A percentile compares a stretch with the other conserved stretches of the same genome.
phyloP scores from a whole-genome alignment of 257 asterid species.

The Salvia splendens region DNA sequence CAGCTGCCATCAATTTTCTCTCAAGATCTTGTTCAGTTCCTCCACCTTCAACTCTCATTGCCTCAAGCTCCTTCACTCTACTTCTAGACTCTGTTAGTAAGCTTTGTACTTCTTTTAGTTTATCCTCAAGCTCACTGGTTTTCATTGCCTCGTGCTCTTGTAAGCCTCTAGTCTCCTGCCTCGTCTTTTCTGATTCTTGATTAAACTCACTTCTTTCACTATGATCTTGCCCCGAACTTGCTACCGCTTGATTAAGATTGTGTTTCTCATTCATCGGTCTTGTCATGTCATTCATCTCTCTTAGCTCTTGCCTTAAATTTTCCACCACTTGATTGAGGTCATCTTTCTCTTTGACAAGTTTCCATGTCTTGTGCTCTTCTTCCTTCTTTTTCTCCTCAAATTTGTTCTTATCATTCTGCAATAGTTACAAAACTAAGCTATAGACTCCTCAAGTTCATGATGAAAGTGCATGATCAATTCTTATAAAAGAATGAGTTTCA shows the following conservation, averaged over 20 bases:
- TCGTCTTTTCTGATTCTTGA: background rate
- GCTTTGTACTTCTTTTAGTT: constrained; percentile 42
- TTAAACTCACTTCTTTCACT: background rate
- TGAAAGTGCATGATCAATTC: background rate
- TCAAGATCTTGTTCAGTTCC: constrained; percentile 40
- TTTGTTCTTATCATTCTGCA: constrained; percentile 49
- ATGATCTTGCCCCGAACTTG: constrained; percentile 29
- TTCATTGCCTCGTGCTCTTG: constrained; percentile 7
- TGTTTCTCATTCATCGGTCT: constrained; percentile 6
- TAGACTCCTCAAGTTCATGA: no score
- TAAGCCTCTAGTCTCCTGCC: constrained; percentile 15
- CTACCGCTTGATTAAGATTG: constrained; percentile 30
- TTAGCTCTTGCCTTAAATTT: constrained; percentile 39
- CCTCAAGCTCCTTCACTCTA: constrained; percentile 46
- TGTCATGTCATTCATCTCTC: constrained; percentile 20
- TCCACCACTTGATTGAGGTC: constrained; percentile 41
- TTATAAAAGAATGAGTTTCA: no score
- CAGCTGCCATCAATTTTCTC: constrained; percentile 41
- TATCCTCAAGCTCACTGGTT: constrained; percentile 46
- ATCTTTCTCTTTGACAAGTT: constrained; percentile 51
- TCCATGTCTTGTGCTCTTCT: constrained; percentile 46
- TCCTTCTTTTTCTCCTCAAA: constrained; percentile 40
- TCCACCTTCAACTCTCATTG: constrained; percentile 30
- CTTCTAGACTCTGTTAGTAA: constrained; percentile 44
- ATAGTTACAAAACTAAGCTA: constrained; percentile 4